These are phyloP conservation scores for Vigna reflexopilosa DNA, from an alignment of 306 rosid genomes.

Conservation along the genomic window DNA sequence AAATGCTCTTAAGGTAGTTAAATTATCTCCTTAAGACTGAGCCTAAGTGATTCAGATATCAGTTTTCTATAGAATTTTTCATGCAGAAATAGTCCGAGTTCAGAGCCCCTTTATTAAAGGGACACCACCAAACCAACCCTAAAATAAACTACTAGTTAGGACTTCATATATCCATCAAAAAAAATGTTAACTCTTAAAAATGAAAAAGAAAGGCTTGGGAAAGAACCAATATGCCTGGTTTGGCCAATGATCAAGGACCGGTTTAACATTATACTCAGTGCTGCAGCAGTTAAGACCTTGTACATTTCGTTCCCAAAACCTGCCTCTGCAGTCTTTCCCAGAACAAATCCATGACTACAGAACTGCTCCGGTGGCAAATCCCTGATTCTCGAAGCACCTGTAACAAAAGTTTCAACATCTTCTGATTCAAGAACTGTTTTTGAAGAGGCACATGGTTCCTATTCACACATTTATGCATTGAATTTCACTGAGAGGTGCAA, in stretches of 20 bases:
- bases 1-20: constrained; percentile 7
- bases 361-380: constrained; percentile 79
- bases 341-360: constrained; percentile 85
- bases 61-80: constrained; percentile 3
- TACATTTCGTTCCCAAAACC: constrained; percentile 99
- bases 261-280: constrained; percentile 90
- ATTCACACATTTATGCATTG: background rate
- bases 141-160: constrained; percentile 22
- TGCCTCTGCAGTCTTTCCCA: constrained; percentile 93
- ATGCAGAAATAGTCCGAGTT: constrained; percentile 2
- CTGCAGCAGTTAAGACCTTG: constrained; percentile 85
- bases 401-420: constrained; percentile 33
- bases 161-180: background rate
- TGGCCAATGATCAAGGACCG: constrained; percentile 98
- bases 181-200: constrained; percentile 34
- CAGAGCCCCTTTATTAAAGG: background rate
- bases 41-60: background rate
- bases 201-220: constrained; percentile 84
- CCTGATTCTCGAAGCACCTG: constrained; percentile 87
- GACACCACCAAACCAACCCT: constrained; percentile 28
- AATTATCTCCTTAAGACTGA: constrained; percentile 15
- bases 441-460: constrained; percentile 11
- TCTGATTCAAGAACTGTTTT: constrained; percentile 35
- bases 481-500: constrained; percentile 18
- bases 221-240: constrained; percentile 99